Conservation (phyloP, 495 filamentous ascomycete species). For the Neurospora sp. region DNA sequence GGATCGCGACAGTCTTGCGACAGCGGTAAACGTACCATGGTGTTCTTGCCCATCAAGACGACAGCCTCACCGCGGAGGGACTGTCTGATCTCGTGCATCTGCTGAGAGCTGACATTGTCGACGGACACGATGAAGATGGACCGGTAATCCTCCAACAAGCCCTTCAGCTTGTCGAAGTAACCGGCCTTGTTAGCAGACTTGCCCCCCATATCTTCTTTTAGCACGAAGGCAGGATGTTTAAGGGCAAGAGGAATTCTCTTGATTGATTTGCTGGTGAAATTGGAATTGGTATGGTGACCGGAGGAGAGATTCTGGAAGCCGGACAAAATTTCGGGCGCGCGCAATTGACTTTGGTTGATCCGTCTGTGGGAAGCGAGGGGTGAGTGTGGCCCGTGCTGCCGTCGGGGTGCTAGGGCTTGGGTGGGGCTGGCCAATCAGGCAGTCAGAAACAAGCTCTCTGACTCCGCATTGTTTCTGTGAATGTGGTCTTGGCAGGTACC, state of each 20-base stretch:
- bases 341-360: slow-evolving; percentile 15
- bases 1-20: background rate
- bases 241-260: slow-evolving; percentile 50
- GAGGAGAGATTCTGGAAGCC: slow-evolving; percentile 11
- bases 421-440: slow-evolving; percentile 12
- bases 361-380: slow-evolving; percentile 13
- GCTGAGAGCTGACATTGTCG: slow-evolving; percentile 96
- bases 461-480: background rate
- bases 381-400: slow-evolving; percentile 4
- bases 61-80: slow-evolving; percentile 80
- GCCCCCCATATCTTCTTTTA: slow-evolving; percentile 99
- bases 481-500: background rate
- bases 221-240: slow-evolving; percentile 94
- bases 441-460: background rate
- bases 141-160: slow-evolving; percentile 80
- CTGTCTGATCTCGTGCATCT: slow-evolving; percentile 99
- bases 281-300: slow-evolving; percentile 6
- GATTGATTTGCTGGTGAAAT: slow-evolving; percentile 8
- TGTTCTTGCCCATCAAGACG: slow-evolving; percentile 99
- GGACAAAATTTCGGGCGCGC: slow-evolving; percentile 14
- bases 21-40: slow-evolving; percentile 61
- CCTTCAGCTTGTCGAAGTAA: slow-evolving; percentile 99
- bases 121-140: slow-evolving; percentile 95
- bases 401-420: slow-evolving; percentile 21
- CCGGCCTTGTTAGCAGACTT: slow-evolving; percentile 84